Evolutionary conservation across 129 eudicot genomes (phyloP), one percentile per base, ranked within the genome.

Genomic region (Sambucus nigra): DNA sequence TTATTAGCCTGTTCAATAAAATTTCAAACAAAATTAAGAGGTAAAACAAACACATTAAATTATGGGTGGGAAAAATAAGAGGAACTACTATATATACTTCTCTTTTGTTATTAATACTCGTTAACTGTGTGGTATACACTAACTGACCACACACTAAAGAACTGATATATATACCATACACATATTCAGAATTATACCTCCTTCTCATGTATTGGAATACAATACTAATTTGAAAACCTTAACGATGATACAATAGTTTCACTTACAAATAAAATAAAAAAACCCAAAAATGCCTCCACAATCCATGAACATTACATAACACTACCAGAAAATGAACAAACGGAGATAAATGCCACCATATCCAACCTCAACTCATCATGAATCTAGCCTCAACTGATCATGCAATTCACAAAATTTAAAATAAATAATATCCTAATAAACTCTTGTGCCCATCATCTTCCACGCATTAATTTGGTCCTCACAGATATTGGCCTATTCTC

Each of bases 401-500:
- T 18, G 48, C 55, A 59, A 13, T 60, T 51, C 54, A 21, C 41
- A 65, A 64, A 51, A 53, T 28, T 31, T 29, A 15, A 10, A 50
- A 31, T 9, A 31, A 45, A 18, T 42, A 47, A 35, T 31, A 14
- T 16, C 10, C 51, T 62, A 40, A 52, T 60, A 25, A 16, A 17
- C 45, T 17, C 50, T 20, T 55, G 28, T 21, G 32, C 13, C 51
- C 35, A 59, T 66, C 66, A 69, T 27, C 39, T 29, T 25, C 53
- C 56, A 70, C 50, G 67, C 42, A 64, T 66, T 49, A 71, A 46
- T 69, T 62, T 76, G 18, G 69, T 71, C 76, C 82, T 86, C 64
- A 70, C 80, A 13, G 84, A 76, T 17, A 75, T 62, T 12, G 75
- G 80, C 71, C 25, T 73, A 15, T 65, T 76, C 46, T 64, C 61